A percentile compares a stretch with the other conserved stretches of the same genome.
These are phyloP conservation scores for Hypoxylon sp. DNA, from an alignment of 2,329 filamentous ascomycete species.

Conservation along the genomic window DNA sequence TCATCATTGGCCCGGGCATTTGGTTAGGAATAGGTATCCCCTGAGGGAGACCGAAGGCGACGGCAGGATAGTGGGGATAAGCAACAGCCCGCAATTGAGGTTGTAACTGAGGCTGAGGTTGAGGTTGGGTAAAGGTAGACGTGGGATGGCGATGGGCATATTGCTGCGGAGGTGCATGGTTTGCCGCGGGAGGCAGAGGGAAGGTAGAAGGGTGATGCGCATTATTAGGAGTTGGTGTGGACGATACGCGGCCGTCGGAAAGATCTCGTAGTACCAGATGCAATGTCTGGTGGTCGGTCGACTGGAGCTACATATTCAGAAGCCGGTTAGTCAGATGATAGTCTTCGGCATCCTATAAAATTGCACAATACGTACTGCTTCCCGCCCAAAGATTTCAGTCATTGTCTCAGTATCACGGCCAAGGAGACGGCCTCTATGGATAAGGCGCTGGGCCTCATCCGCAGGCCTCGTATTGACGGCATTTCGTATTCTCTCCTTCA, in stretches of 20 bases:
- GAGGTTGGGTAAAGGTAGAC: slow-evolving; percentile 12
- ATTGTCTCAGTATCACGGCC: slow-evolving; percentile 67
- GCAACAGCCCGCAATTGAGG: slow-evolving; percentile 35
- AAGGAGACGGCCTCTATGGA: slow-evolving; percentile 70
- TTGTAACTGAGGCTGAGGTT: slow-evolving; percentile 16
- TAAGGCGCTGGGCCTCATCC: slow-evolving; percentile 69
- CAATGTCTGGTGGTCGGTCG: slow-evolving; percentile 47
- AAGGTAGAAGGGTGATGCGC: slow-evolving; percentile 25
- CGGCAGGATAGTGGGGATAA: slow-evolving; percentile 38
- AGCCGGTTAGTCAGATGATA: slow-evolving; percentile 24
- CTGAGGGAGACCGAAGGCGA: slow-evolving; percentile 45
- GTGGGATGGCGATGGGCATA: slow-evolving; percentile 27
- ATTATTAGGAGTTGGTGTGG: slow-evolving; percentile 30
- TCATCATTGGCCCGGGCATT: slow-evolving; percentile 4
- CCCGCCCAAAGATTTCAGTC: slow-evolving; percentile 67
- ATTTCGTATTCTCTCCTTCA: slow-evolving; percentile 70
- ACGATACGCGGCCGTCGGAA: slow-evolving; percentile 44
- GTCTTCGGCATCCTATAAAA: background rate
- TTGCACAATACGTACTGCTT: slow-evolving; percentile 58
- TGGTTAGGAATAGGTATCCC: slow-evolving; percentile 20
- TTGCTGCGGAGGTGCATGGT: slow-evolving; percentile 31
- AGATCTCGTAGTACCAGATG: slow-evolving; percentile 53
- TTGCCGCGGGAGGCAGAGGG: slow-evolving; percentile 39
- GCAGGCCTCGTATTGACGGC: slow-evolving; percentile 62
- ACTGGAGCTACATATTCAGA: slow-evolving; percentile 47